Percentiles rank a stretch among this genome's conserved stretches.
Evolutionary conservation across 2,329 filamentous ascomycete genomes (phyloP).

Genomic region (Clonostachys rhizophaga): DNA sequence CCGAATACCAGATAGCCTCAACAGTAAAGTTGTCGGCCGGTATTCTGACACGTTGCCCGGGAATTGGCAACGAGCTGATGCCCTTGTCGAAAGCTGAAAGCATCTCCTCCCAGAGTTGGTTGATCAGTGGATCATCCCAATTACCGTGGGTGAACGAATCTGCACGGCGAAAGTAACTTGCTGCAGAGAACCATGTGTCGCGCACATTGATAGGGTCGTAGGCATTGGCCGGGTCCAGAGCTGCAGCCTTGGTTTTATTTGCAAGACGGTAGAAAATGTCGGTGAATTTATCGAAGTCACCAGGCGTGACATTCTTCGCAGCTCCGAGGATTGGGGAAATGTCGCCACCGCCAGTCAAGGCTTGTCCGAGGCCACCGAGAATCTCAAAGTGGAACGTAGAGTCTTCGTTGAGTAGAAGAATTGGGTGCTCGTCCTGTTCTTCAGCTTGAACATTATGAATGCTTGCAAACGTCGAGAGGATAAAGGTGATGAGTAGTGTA

Average conservation of each 20-base stretch:
- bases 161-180: constrained; percentile 29
- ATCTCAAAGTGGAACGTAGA: constrained; percentile 8
- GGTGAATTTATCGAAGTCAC: constrained; percentile 5
- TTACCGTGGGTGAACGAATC: constrained; percentile 30
- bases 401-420: background rate
- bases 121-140: constrained; percentile 25
- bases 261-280: constrained; percentile 5
- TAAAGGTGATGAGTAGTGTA: no score
- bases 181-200: constrained; percentile 20
- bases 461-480: no score
- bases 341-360: constrained; percentile 5
- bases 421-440: no score
- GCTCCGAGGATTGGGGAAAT: constrained; percentile 9
- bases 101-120: constrained; percentile 21
- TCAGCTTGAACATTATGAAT: no score
- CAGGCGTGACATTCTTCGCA: constrained; percentile 14
- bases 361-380: constrained; percentile 4
- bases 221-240: constrained; percentile 5
- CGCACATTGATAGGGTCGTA: constrained; percentile 7
- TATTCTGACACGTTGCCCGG: constrained; percentile 9
- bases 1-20: constrained; percentile 24
- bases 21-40: constrained; percentile 20
- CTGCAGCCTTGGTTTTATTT: constrained; percentile 3
- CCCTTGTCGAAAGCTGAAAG: constrained; percentile 26
- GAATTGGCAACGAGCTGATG: constrained; percentile 19